Conservation (phyloP, 2,329 filamentous ascomycete species). For the Pestalotiopsis sp. region DNA sequence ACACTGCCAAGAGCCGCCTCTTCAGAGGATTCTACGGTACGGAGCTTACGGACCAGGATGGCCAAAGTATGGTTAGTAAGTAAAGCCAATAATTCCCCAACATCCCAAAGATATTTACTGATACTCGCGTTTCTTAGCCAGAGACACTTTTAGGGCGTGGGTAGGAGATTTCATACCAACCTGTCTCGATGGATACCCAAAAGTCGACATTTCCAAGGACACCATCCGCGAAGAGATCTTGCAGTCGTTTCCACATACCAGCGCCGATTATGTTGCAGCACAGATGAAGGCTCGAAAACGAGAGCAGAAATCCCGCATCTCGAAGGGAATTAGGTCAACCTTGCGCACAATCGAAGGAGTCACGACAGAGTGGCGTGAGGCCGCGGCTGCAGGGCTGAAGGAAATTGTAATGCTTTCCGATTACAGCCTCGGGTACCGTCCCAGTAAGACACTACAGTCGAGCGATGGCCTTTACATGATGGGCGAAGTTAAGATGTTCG, state of each 20-base stretch:
- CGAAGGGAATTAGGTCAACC: background rate
- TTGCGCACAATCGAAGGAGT: background rate
- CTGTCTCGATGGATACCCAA: background rate
- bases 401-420: background rate
- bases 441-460: background rate
- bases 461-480: background rate
- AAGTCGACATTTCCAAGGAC: background rate
- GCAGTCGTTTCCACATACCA: background rate
- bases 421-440: background rate
- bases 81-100: background rate
- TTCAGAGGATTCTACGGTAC: slow-evolving; percentile 3
- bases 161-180: background rate
- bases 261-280: background rate
- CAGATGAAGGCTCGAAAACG: background rate
- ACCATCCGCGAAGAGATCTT: background rate
- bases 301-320: background rate
- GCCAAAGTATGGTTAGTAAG: background rate
- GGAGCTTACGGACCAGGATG: background rate
- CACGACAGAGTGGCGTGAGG: background rate
- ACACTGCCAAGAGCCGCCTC: slow-evolving; percentile 5
- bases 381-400: background rate
- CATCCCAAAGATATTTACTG: background rate
- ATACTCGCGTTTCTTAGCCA: background rate
- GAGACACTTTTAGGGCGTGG: background rate
- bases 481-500: background rate